Base-by-base conservation (phyloP, 78 protist genomes). In the Tieghemostelium lacteum region DNA sequence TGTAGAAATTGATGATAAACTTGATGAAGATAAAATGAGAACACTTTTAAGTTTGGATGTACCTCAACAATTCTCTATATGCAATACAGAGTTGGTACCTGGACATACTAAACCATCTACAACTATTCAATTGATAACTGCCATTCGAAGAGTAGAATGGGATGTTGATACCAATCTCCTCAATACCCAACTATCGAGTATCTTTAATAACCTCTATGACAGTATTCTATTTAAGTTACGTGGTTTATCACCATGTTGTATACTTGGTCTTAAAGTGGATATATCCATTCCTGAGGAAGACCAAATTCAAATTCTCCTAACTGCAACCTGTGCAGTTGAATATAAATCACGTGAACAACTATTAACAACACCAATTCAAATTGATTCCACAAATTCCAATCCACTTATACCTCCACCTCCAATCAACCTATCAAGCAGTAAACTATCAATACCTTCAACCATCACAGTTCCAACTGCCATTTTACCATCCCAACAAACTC, bases 1-100 rank as follows among this genome's bases (percentile, higher is more conserved):
- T 28, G 87, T 92, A 0, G 95, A 85, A 36, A 61, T 92, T 7
- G 95, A 92, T 54, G 95, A 92, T 54, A 78, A 80, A 60, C 45
- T 70, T 52, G 95, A 92, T 55, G 95, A 74, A 31, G 95, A 92
- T 55, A 92, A 86, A 37, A 50, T 86, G 67, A 80, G 83, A 39
- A 85, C 80, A 26, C 67, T 86, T 6, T 34, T 92, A 17, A 93
- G 85, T 63, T 88, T 85, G 17, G 83, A 73, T 17, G 40, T 76
- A 10, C 92, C 92, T 16, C 85, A 55, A 5, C 88, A 85, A 0
- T 83, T 69, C 52, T 69, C 87, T n/a, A 34, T 92, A 49, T 73
- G 75, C 58, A 83, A 74, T 55, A 78, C 88, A 4, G 87, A 83
- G n/a, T 24, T 36, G 45, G 16, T 50, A 31, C 95, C 89, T 17